Percentiles rank a stretch among this genome's conserved stretches.
phyloP scores from a whole-genome alignment of 2,329 filamentous ascomycete species.

The Didymella exigua region DNA sequence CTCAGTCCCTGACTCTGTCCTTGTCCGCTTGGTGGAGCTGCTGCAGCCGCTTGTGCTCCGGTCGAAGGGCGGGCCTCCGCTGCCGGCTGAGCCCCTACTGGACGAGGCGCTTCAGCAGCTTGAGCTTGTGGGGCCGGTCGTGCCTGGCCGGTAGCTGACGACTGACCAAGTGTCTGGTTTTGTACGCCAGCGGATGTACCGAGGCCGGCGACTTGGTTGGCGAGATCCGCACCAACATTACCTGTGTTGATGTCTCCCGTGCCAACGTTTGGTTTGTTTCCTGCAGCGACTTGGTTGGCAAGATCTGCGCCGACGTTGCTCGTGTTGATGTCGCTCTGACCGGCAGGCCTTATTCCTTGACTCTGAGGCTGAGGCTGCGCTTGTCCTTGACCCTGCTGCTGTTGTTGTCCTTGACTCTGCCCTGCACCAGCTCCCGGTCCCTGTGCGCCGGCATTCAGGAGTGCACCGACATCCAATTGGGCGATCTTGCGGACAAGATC shows the following conservation, averaged over 20 bases:
- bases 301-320: conserved; percentile 22
- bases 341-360: conserved; percentile 8
- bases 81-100: not conserved
- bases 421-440: conserved; percentile 17
- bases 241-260: conserved; percentile 16
- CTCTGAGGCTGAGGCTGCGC: conserved; percentile 5
- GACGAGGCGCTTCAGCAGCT: conserved; percentile 1
- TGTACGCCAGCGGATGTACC: conserved; percentile 9
- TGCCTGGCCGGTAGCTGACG: conserved; percentile 5
- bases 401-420: conserved; percentile 2
- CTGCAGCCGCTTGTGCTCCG: not conserved
- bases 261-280: conserved; percentile 10
- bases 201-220: conserved; percentile 29
- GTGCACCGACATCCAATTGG: conserved; percentile 27
- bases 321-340: conserved; percentile 16
- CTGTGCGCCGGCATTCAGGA: conserved; percentile 25
- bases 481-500: conserved; percentile 22
- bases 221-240: conserved; percentile 21
- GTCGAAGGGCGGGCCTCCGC: not conserved
- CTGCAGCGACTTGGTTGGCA: conserved; percentile 28
- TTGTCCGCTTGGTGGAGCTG: conserved; percentile 6
- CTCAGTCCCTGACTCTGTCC: conserved; percentile 5
- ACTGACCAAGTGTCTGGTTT: conserved; percentile 13
- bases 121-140: conserved; percentile 5
- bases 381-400: conserved; percentile 12